Evolutionary conservation across 225 moss, liverwort and hornwort genomes (phyloP).

Genomic region (Straminergon stramineum): DNA sequence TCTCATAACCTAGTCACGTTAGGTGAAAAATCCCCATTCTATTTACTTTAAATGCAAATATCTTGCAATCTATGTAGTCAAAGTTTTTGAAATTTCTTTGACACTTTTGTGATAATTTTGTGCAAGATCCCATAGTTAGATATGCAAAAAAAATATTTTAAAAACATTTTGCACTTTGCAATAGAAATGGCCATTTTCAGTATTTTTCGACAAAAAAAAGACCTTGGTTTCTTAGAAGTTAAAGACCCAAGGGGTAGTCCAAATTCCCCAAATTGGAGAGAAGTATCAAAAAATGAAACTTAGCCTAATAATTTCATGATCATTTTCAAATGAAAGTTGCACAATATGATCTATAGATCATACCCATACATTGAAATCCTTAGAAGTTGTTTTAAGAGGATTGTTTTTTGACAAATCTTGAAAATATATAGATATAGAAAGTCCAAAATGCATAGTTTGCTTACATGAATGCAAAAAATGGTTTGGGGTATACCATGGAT

Average conservation of each 20-base stretch:
- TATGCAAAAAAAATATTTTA: not conserved
- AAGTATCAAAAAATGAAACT: too few species aligned
- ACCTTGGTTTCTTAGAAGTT: not conserved
- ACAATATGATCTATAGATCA: not conserved
- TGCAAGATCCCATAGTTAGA: rapidly evolving
- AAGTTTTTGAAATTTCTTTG: not conserved
- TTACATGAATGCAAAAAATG: not conserved
- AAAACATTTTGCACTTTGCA: not conserved
- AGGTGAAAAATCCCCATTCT: not conserved
- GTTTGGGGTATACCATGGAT: not conserved
- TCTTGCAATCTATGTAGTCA: not conserved
- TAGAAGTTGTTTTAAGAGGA: not conserved
- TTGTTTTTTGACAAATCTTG: not conserved
- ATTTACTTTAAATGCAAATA: not conserved
- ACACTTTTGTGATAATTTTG: not conserved
- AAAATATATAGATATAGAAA: not conserved
- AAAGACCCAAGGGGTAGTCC: not conserved
- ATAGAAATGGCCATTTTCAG: not conserved
- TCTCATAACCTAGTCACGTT: not conserved
- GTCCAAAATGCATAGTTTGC: not conserved
- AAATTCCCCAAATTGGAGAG: not conserved
- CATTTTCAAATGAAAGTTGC: not conserved
- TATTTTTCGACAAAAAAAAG: not conserved
- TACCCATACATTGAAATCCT: rapidly evolving
- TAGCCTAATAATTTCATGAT: not conserved